These are phyloP conservation scores for Suillus sp. DNA, from an alignment of 768 basidiomycete genomes.

Conservation along the genomic window DNA sequence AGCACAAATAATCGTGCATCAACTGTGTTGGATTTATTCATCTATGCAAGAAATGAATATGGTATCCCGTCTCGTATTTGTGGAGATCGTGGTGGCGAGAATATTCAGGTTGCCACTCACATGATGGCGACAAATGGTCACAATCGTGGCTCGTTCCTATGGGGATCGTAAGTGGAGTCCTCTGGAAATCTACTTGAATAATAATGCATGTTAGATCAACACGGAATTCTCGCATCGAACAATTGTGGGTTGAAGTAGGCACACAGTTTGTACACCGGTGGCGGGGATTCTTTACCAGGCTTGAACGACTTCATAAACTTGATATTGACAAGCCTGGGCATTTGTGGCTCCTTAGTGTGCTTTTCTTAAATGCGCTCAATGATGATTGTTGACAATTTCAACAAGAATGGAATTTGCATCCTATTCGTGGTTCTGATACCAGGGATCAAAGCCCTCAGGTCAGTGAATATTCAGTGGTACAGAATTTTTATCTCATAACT, in stretches of 20 bases:
- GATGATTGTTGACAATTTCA: too few species aligned
- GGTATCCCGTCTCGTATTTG: constrained; percentile 35
- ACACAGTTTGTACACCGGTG: constrained; percentile 20
- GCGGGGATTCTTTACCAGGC: too few species aligned
- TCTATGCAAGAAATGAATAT: constrained; percentile 19
- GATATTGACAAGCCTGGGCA: too few species aligned
- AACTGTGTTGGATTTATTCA: constrained; percentile 19
- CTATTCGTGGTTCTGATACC: too few species aligned
- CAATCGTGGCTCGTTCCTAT: constrained; percentile 38
- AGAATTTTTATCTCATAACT: too few species aligned
- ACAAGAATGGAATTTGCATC: too few species aligned
- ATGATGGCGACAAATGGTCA: constrained; percentile 22
- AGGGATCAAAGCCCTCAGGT: too few species aligned
- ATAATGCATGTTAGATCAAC: constrained; percentile 22
- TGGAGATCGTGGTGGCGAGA: constrained; percentile 42
- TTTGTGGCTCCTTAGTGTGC: too few species aligned
- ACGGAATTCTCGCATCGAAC: constrained; percentile 31
- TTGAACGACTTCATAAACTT: too few species aligned
- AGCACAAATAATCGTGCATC: constrained; percentile 39
- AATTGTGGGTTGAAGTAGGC: constrained; percentile 31
- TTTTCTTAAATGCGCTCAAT: too few species aligned
- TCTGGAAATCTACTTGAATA: background rate
- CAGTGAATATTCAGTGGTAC: too few species aligned
- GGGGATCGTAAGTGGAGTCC: constrained; percentile 32
- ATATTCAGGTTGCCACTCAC: constrained; percentile 33